A percentile compares a stretch with the other conserved stretches of the same genome.
Evolutionary conservation across 1,284 basidiomycete species (phyloP).

Genomic region (Tetrapyrgos nigripes): DNA sequence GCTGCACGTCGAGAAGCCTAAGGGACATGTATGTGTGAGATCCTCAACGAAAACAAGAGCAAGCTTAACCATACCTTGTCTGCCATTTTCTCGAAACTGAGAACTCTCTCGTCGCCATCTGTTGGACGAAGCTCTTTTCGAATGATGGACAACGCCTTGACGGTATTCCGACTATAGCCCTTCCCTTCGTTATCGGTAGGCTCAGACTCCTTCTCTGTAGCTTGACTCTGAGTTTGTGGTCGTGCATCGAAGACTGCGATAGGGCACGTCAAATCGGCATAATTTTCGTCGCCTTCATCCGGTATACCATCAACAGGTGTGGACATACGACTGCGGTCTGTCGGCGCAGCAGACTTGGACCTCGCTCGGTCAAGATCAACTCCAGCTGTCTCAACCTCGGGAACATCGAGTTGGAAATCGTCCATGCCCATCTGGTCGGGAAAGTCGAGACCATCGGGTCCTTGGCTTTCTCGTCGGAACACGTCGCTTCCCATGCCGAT

Average conservation of each 20-base stretch:
- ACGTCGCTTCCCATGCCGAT: conserved; percentile 58
- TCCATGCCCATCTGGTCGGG: conserved; percentile 62
- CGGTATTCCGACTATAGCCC: conserved; percentile 89
- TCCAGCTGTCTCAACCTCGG: conserved; percentile 33
- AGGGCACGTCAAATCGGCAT: conserved; percentile 75
- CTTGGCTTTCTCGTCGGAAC: conserved; percentile 55
- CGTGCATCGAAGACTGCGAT: conserved; percentile 86
- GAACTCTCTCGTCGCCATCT: conserved; percentile 58
- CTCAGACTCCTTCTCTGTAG: conserved; percentile 41
- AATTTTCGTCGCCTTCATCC: conserved; percentile 67
- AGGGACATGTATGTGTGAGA: conserved; percentile 16
- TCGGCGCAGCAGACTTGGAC: conserved; percentile 51
- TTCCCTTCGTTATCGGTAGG: conserved; percentile 60
- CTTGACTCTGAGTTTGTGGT: conserved; percentile 53
- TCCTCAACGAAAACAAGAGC: neutral
- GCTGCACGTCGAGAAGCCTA: conserved; percentile 91
- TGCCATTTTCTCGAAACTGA: conserved; percentile 79
- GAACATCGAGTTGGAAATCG: conserved; percentile 72
- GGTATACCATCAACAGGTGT: conserved; percentile 64
- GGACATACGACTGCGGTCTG: conserved; percentile 69
- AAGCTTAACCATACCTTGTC: conserved; percentile 61
- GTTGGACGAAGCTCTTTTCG: conserved; percentile 75
- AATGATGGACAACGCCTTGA: conserved; percentile 87
- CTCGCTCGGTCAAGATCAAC: conserved; percentile 43
- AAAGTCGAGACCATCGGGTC: conserved; percentile 62